Evolutionary conservation across 2,329 filamentous ascomycete genomes (phyloP), one percentile per base, ranked within the genome.

Genomic region (Cladosporium sp.): DNA sequence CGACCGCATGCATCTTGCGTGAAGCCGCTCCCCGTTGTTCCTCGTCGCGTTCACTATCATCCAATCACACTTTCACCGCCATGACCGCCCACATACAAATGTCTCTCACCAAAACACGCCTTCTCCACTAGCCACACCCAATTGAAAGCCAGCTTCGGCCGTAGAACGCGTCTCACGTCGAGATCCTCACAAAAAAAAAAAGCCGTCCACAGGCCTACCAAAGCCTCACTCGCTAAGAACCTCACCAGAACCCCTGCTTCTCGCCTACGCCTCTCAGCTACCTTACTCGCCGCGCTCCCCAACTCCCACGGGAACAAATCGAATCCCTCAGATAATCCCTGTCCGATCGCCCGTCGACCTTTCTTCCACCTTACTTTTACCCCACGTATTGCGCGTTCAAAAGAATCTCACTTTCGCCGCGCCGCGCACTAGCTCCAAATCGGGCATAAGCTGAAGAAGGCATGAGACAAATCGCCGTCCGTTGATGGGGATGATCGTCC

Each of bases 311-410:
- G 22, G 17, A 15, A 45, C 20, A 32, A 10, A 32, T 9, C n/a
- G 19, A 42, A 42, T 24, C 19, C 39, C 19, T 13, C 19, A 10
- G 12, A 32, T 32, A 10, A 32, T 45, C 20, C 40, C 40, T 44
- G 40, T 40, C 39, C 52, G 51, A 54, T 54, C 51, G 50, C 36
- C 50, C 15, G 44, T 54, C 51, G 50, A 22, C 50, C 12, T 39
- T n/a, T 22, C 10, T 28, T 35, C 24, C 4, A 25, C 42, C n/a
- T 47, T 47, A 12, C 34, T n/a, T 20, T 25, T 54, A 55, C 52
- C 52, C 52, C 52, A 55, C 52, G 52, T 55, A 55, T 55, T 55
- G 52, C 52, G 52, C 52, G 52, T 55, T 47, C 52, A 55, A 48
- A n/a, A n/a, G n/a, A n/a, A 47, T 55, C 52, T 55, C 50, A 42